These are phyloP conservation scores for Fraxinus xanthoxyloides DNA, from an alignment of 305 asterid species.

Conservation along the genomic window DNA sequence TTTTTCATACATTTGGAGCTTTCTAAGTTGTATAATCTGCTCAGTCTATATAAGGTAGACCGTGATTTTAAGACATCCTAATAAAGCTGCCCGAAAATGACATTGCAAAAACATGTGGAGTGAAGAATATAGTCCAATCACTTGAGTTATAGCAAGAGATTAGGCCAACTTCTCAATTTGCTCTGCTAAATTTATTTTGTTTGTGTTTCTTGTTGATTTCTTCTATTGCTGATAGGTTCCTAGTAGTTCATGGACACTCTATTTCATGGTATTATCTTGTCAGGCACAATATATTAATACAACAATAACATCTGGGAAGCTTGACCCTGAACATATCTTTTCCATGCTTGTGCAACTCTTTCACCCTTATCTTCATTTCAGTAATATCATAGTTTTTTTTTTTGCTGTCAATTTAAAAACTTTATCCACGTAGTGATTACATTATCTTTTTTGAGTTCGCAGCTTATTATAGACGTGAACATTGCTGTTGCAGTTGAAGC, in stretches of 20 bases:
- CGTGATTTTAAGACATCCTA: background rate
- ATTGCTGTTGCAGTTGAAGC: constrained; percentile 99
- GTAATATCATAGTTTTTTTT: background rate
- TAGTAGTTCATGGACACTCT: background rate
- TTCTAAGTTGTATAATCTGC: background rate
- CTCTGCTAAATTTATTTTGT: background rate
- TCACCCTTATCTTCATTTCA: constrained; percentile 13
- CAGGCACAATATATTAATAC: background rate
- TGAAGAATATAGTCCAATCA: background rate
- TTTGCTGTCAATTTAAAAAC: background rate
- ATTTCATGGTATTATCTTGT: background rate
- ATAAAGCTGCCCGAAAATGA: background rate
- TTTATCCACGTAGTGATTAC: constrained; percentile 11
- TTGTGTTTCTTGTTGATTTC: constrained; percentile 5
- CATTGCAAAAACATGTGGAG: background rate
- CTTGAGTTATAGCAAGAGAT: background rate
- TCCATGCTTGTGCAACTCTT: constrained; percentile 5
- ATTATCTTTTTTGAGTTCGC: constrained; percentile 35
- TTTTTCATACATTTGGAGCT: background rate
- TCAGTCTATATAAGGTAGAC: background rate
- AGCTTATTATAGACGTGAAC: constrained; percentile 95
- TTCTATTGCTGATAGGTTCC: constrained; percentile 1
- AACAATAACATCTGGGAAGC: background rate
- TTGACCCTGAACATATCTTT: background rate
- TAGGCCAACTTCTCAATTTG: background rate